Percentiles rank a stretch among this genome's conserved stretches.
These are phyloP conservation scores for Waltiozyma solani DNA, from an alignment of 1,139 yeast species.

Conservation along the genomic window DNA sequence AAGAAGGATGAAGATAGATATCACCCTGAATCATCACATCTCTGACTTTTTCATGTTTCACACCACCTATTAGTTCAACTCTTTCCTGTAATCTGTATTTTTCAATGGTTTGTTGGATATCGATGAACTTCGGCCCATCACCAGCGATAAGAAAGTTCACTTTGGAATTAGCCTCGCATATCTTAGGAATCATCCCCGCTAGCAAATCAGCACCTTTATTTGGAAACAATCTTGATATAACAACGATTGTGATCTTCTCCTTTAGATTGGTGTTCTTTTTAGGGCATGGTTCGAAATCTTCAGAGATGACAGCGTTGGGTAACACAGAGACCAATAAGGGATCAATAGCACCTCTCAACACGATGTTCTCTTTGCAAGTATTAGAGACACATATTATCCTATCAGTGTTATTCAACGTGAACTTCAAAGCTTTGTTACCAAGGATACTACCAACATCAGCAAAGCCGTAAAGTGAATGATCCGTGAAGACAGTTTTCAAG, in stretches of 20 bases:
- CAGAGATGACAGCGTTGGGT: constrained; percentile 89
- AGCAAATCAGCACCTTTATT: constrained; percentile 92
- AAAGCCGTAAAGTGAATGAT: constrained; percentile 92
- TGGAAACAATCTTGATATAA: constrained; percentile 85
- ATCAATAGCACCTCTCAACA: constrained; percentile 72
- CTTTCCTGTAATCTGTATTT: constrained; percentile 77
- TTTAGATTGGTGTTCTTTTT: constrained; percentile 11
- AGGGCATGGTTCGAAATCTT: constrained; percentile 62
- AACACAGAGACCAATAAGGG: constrained; percentile 79
- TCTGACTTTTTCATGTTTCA: constrained; percentile 87
- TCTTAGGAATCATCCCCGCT: constrained; percentile 76
- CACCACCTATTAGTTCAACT: constrained; percentile 77
- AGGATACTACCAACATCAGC: constrained; percentile 76
- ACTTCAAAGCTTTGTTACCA: constrained; percentile 80
- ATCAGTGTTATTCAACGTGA: constrained; percentile 78
- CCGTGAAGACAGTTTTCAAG: constrained; percentile 82
- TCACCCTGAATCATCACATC: constrained; percentile 92
- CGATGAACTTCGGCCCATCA: constrained; percentile 92
- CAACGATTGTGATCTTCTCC: constrained; percentile 59
- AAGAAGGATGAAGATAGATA: constrained; percentile 84
- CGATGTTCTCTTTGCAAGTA: constrained; percentile 94
- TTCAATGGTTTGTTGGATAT: constrained; percentile 92
- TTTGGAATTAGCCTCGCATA: constrained; percentile 53
- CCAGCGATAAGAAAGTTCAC: constrained; percentile 88
- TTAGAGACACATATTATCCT: constrained; percentile 94